Percentiles rank a stretch among this genome's conserved stretches.
phyloP scores from a whole-genome alignment of 352 stramenopile genomes.

The Pythium apleroticum region DNA sequence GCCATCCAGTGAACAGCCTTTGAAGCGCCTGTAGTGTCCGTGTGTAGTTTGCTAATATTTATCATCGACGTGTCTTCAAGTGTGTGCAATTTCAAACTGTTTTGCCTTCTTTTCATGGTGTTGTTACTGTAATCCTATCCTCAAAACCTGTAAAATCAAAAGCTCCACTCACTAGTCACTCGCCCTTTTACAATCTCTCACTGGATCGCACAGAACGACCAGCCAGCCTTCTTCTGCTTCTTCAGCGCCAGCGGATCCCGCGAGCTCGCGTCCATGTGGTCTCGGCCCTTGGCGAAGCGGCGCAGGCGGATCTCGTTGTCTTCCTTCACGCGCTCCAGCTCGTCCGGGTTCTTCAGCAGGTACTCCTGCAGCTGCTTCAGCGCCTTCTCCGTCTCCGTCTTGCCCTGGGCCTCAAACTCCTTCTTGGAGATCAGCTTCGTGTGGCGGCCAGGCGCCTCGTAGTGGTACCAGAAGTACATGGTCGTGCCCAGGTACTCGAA shows the following conservation, averaged over 20 bases:
- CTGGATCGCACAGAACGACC: constrained; percentile 23
- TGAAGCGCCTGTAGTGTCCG: neutral
- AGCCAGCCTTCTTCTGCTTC: constrained; percentile 16
- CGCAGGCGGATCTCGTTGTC: constrained; percentile 80
- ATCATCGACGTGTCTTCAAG: neutral
- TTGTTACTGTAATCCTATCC: neutral
- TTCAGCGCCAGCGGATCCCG: constrained; percentile 36
- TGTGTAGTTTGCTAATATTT: neutral
- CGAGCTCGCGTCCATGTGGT: constrained; percentile 71
- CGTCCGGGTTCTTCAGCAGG: constrained; percentile 66
- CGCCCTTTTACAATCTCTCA: neutral
- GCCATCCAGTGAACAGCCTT: too few relatives aligned
- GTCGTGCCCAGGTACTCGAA: constrained; percentile 72
- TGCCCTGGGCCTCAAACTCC: constrained; percentile 65
- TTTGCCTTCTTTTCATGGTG: neutral
- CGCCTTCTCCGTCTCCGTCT: constrained; percentile 75
- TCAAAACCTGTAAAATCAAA: constrained; percentile 4
- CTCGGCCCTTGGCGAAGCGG: constrained; percentile 72
- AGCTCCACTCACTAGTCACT: neutral
- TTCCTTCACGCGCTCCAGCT: constrained; percentile 75
- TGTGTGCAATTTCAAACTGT: neutral
- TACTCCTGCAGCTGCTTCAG: constrained; percentile 65
- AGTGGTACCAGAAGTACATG: constrained; percentile 86
- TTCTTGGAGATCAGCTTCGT: constrained; percentile 71
- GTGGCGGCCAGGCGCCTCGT: constrained; percentile 65